Conservation (phyloP, 2,329 filamentous ascomycete species). For the Venturia asperata region DNA sequence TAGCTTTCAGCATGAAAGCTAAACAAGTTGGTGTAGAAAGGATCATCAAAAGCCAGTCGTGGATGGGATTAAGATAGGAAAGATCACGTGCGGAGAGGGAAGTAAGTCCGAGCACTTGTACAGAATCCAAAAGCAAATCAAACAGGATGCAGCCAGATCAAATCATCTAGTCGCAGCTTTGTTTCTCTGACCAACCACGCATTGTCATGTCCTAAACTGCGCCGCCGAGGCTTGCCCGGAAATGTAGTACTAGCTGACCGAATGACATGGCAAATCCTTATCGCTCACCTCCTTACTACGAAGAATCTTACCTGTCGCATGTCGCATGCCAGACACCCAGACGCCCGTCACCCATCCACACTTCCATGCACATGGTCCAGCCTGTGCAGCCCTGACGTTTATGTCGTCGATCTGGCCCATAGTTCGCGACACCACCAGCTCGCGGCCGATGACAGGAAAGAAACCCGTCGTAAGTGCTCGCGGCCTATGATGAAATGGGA, state of each 20-base stretch:
- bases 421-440: background rate
- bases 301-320: background rate
- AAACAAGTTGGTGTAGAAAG: no score
- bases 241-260: background rate
- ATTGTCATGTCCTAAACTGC: background rate
- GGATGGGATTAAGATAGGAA: no score
- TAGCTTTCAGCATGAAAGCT: no score
- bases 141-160: no score
- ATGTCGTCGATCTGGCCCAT: background rate
- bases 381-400: background rate
- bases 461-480: background rate
- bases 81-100: no score
- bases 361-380: background rate
- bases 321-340: background rate
- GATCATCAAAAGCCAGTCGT: no score
- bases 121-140: no score
- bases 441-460: background rate
- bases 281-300: background rate
- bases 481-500: background rate
- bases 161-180: background rate
- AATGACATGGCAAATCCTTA: conserved; percentile 1
- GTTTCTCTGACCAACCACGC: background rate
- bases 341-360: background rate
- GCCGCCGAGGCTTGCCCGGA: background rate
- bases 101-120: no score